These are phyloP conservation scores for Boletus coffeatus DNA, from an alignment of 1,284 basidiomycete genomes.

Conservation along the genomic window DNA sequence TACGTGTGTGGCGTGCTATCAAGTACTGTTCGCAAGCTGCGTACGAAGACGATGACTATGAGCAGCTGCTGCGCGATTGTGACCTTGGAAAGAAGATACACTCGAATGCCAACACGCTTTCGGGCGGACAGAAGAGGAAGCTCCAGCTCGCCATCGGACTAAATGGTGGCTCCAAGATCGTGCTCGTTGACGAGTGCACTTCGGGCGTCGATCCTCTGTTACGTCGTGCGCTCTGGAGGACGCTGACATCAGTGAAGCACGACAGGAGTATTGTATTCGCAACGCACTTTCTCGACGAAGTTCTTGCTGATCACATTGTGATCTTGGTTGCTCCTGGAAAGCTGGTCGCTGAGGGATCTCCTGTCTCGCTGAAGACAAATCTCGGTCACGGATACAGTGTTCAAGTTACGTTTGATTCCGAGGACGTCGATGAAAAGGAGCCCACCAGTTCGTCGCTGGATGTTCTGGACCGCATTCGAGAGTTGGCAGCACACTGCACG, in stretches of 20 bases:
- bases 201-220: slow-evolving; percentile 80
- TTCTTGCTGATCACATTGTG: slow-evolving; percentile 70
- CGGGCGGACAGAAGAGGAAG: slow-evolving; percentile 80
- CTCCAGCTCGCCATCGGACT: slow-evolving; percentile 75
- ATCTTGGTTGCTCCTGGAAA: slow-evolving; percentile 74
- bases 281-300: slow-evolving; percentile 78
- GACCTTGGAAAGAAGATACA: slow-evolving; percentile 66
- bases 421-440: slow-evolving; percentile 16
- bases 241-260: slow-evolving; percentile 60
- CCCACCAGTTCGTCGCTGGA: slow-evolving; percentile 23
- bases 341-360: slow-evolving; percentile 66
- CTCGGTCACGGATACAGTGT: slow-evolving; percentile 70
- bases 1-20: slow-evolving; percentile 68
- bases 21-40: slow-evolving; percentile 53
- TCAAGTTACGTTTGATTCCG: slow-evolving; percentile 41
- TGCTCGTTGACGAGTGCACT: slow-evolving; percentile 75
- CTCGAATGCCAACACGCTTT: slow-evolving; percentile 59
- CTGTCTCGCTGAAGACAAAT: slow-evolving; percentile 66
- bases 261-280: slow-evolving; percentile 64
- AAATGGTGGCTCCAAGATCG: slow-evolving; percentile 64
- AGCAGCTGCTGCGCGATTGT: slow-evolving; percentile 62
- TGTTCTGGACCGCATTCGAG: slow-evolving; percentile 40
- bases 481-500: slow-evolving; percentile 43
- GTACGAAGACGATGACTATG: slow-evolving; percentile 39
- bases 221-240: slow-evolving; percentile 72